Base-by-base conservation (phyloP, 768 basidiomycete genomes). In the Kwoniella europaea region DNA sequence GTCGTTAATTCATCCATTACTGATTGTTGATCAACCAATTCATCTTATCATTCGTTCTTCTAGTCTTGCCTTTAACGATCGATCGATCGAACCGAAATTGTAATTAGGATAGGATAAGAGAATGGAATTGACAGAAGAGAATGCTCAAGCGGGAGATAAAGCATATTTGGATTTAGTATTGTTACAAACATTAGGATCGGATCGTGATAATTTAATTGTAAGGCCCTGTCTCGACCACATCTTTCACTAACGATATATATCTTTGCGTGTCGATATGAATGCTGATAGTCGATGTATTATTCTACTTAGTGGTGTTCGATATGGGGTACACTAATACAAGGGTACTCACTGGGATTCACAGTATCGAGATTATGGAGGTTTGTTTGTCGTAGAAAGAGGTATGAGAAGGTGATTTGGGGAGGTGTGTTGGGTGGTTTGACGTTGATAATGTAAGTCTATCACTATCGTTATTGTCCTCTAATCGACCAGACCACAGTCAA, bases 41-140 rank as follows among this genome's bases (percentile, higher is more conserved):
- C 35, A 7, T 35, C 35, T 35, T 35, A 35, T 35, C 35, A 35
- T 35, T 35, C 35, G 35, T 35, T 35, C 35, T 35, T 9, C 35
- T 9, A 35, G 35, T 6, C 35, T 35, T 35, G 35, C 35, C 35
- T 6, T 35, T 35, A 35, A 35, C 35, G 35, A 5, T 35, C 35
- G 35, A 35, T 0, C 35, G 35, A 35, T 7, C 35, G 35, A 35
- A 35, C 35, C 35, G 6, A 35, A 6, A 35, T 6, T 35, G 35
- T 35, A 0, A 35, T 43, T 35, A 62, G 16, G 42, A 62, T 50
- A 50, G 46, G 46, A 18, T 63, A 42, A 10, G 35, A 35, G 7
- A 35, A 63, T 63, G 53, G 54, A 65, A 44, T 57, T 65, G 35
- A 65, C 53, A 18, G 54, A 55, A 24, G 64, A 65, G 22, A 65